Conservation (phyloP, 495 filamentous ascomycete species). For the Aspergillus wentii region DNA sequence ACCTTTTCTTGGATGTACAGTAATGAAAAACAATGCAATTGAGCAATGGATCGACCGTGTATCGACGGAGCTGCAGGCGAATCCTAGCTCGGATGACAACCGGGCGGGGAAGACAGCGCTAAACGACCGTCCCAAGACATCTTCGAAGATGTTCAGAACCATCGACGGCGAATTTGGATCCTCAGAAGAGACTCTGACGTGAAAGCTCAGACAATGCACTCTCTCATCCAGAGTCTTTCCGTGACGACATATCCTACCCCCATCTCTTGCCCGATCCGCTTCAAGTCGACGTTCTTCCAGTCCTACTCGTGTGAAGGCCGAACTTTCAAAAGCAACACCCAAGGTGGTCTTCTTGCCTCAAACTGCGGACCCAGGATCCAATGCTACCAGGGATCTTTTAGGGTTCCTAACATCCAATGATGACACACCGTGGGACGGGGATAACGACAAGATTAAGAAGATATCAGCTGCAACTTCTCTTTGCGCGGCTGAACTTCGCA, state of each 20-base stretch:
- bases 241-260: neutral
- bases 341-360: neutral
- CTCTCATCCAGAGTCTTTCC: neutral
- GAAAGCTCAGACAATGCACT: neutral
- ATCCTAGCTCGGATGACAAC: neutral
- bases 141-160: neutral
- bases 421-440: neutral
- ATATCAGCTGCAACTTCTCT: neutral
- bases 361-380: neutral
- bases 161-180: neutral
- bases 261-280: neutral
- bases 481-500: constrained; percentile 1
- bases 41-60: neutral
- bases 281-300: constrained; percentile 1
- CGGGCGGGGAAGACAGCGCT: neutral
- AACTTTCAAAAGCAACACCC: constrained; percentile 1
- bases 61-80: neutral
- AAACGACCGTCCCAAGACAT: neutral
- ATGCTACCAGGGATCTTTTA: neutral
- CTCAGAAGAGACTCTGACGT: neutral
- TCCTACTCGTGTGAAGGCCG: constrained; percentile 2
- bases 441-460: neutral
- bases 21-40: neutral
- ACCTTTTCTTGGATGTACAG: neutral
- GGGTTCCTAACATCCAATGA: neutral